A percentile compares a stretch with the other conserved stretches of the same genome.
phyloP scores from a whole-genome alignment of 78 protist genomes.

The Cavenderia fasciculata region DNA sequence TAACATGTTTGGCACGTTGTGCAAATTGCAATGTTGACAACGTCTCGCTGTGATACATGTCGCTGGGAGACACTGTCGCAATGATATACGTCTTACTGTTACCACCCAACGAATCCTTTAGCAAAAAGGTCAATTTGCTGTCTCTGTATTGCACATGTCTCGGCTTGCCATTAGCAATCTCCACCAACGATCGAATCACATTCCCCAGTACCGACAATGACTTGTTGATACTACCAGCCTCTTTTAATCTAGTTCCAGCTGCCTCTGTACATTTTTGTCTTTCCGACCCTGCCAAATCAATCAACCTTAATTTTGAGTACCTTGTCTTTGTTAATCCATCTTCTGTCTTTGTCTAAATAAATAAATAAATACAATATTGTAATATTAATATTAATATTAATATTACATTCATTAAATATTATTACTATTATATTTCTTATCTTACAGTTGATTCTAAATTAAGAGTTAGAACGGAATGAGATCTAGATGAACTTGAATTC shows the following conservation, averaged over 20 bases:
- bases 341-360: neutral
- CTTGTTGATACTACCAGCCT: constrained; percentile 84
- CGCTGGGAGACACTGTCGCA: constrained; percentile 66
- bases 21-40: constrained; percentile 75
- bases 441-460: constrained; percentile 47
- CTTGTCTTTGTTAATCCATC: constrained; percentile 5
- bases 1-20: constrained; percentile 63
- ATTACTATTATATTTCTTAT: neutral
- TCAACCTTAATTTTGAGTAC: constrained; percentile 17
- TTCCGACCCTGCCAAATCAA: constrained; percentile 89
- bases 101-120: constrained; percentile 84
- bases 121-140: constrained; percentile 76
- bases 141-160: constrained; percentile 85
- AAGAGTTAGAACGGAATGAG: constrained; percentile 84
- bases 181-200: constrained; percentile 71
- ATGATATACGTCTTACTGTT: constrained; percentile 71
- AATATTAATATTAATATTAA: too few relatives aligned
- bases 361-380: neutral
- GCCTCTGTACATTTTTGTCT: constrained; percentile 78
- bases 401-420: too few relatives aligned
- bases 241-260: constrained; percentile 81
- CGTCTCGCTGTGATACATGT: constrained; percentile 20
- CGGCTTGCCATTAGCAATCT: constrained; percentile 57
- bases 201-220: constrained; percentile 58
- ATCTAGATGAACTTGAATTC: constrained; percentile 78